Evolutionary conservation across 169 alveolate species (phyloP).

Genomic region (Cryptosporidium bovis): DNA sequence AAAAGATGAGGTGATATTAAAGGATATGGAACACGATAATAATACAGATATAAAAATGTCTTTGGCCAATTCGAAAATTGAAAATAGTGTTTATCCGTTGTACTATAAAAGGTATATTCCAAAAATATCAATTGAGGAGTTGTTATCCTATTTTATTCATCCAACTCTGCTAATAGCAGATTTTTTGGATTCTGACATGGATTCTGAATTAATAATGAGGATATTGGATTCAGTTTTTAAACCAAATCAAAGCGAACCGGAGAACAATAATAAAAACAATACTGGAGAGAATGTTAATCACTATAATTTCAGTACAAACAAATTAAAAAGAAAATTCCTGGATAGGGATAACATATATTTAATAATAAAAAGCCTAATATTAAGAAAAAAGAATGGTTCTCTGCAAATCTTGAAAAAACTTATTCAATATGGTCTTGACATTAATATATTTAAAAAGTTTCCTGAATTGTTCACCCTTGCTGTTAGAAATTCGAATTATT

Average conservation of each 20-base stretch:
- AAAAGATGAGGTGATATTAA: neutral
- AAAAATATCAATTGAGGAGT: conserved; percentile 20
- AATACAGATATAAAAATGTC: neutral
- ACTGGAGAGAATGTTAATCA: neutral
- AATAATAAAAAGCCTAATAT: conserved; percentile 15
- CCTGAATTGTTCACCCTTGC: conserved; percentile 61
- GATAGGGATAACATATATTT: conserved; percentile 18
- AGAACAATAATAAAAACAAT: neutral
- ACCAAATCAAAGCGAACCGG: neutral
- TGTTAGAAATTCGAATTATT: conserved; percentile 37
- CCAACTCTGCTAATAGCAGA: conserved; percentile 56
- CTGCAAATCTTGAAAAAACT: conserved; percentile 28
- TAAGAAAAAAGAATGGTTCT: conserved; percentile 42
- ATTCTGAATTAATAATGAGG: conserved; percentile 20
- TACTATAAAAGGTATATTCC: conserved; percentile 45
- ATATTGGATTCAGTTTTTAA: conserved; percentile 20
- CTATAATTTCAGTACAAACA: neutral
- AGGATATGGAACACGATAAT: conserved; percentile 1
- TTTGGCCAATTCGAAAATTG: neutral
- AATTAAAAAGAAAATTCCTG: conserved; percentile 10
- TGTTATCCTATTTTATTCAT: conserved; percentile 52
- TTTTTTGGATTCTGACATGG: conserved; percentile 51
- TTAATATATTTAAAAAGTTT: conserved; percentile 18
- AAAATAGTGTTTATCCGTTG: conserved; percentile 24
- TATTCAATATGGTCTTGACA: conserved; percentile 38